Conservation (phyloP, 2,329 filamentous ascomycete genomes). For the Sclerotinia trifoliorum region DNA sequence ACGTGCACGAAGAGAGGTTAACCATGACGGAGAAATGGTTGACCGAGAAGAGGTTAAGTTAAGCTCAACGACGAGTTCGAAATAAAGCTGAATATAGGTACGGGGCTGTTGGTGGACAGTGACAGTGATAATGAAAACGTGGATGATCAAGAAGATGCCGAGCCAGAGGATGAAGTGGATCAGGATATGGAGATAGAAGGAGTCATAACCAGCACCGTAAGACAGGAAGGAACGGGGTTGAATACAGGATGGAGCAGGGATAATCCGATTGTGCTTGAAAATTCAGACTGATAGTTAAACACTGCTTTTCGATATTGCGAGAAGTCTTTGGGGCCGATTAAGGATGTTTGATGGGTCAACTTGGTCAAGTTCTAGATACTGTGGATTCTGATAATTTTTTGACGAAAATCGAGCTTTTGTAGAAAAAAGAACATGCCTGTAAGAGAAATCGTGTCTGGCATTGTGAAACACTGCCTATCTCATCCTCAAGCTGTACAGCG, state of each 20-base stretch:
- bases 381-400: not conserved
- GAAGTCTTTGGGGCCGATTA: not conserved
- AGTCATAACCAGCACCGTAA: not conserved
- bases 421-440: not conserved
- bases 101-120: not conserved
- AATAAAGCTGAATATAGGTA: not conserved
- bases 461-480: not conserved
- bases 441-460: not conserved
- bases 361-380: not conserved
- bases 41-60: no score
- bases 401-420: not conserved
- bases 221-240: not conserved
- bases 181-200: not conserved
- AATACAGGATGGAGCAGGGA: not conserved
- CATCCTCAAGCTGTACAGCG: not conserved
- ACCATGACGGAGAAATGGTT: not conserved
- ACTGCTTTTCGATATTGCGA: not conserved
- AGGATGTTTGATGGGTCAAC: not conserved
- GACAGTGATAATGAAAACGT: no score
- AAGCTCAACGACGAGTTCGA: not conserved
- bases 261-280: slow-evolving; percentile 1
- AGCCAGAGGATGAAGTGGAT: not conserved
- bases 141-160: not conserved
- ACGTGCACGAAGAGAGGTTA: no score
- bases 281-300: not conserved